phyloP scores from a whole-genome alignment of 208 protist genomes.

The Wallacemonas sp. region DNA sequence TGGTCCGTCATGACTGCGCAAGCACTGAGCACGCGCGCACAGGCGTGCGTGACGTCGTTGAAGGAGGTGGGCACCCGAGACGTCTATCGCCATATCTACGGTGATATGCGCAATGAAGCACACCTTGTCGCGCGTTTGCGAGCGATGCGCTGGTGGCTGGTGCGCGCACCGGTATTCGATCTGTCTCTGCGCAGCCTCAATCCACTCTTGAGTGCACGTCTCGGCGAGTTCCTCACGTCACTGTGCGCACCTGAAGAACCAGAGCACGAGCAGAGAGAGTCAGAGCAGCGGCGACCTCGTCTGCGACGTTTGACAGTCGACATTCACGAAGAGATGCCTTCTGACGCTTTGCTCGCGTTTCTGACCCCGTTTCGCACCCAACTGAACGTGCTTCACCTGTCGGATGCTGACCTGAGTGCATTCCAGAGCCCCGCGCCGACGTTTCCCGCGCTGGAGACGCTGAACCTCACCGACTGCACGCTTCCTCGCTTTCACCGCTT shows the following conservation, averaged over 20 bases:
- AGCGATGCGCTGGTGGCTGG: conserved; percentile 1
- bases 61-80: neutral
- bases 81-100: conserved; percentile 6
- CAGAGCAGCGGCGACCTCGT: no score
- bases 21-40: no score
- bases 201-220: neutral
- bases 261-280: no score
- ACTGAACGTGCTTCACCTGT: neutral
- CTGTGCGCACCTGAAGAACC: no score
- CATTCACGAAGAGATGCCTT: no score
- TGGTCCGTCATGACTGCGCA: neutral
- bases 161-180: neutral
- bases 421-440: neutral
- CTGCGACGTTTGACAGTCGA: no score
- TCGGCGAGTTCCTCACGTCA: no score
- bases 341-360: no score
- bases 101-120: neutral
- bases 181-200: neutral
- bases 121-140: neutral
- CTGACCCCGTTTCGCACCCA: no score
- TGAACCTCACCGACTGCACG: neutral
- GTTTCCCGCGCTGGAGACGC: neutral
- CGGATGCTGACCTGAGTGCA: neutral
- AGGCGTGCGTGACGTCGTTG: neutral
- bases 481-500: neutral